phyloP scores from a whole-genome alignment of 768 basidiomycete genomes.

The Lactarius indigo region DNA sequence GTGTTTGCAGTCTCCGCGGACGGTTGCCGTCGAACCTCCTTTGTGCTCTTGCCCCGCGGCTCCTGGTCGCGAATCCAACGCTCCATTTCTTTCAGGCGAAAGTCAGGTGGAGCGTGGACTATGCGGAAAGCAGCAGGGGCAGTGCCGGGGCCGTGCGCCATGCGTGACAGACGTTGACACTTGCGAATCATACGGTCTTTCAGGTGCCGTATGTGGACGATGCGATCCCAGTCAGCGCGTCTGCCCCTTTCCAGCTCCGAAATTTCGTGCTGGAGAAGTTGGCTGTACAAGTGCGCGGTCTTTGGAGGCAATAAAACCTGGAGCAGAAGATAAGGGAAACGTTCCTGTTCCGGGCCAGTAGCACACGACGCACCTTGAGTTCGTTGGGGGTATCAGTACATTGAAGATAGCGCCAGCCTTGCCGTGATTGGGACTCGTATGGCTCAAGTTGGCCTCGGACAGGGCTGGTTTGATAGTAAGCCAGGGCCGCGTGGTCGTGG shows the following conservation, averaged over 20 bases:
- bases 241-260: constrained; percentile 57
- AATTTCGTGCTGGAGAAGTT: constrained; percentile 59
- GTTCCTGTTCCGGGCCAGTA: not conserved
- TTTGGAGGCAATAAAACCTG: constrained; percentile 68
- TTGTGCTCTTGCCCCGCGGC: constrained; percentile 19
- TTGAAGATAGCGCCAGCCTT: constrained; percentile 71
- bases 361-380: constrained; percentile 50
- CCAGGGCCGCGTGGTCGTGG: constrained; percentile 31
- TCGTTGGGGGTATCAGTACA: constrained; percentile 75
- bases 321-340: constrained; percentile 19
- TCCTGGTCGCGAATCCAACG: constrained; percentile 62
- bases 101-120: constrained; percentile 65
- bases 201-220: constrained; percentile 70
- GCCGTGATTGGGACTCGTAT: constrained; percentile 46
- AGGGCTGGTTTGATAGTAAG: constrained; percentile 60
- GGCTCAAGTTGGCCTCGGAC: constrained; percentile 74
- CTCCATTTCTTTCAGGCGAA: constrained; percentile 76
- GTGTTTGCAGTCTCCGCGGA: constrained; percentile 34
- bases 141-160: constrained; percentile 38
- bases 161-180: constrained; percentile 59
- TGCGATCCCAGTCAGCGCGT: constrained; percentile 59
- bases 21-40: constrained; percentile 33
- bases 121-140: constrained; percentile 53
- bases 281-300: constrained; percentile 61
- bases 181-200: constrained; percentile 84